Base-by-base conservation (phyloP, 371 early-diverging fungal species). In the Mortierella sp. region DNA sequence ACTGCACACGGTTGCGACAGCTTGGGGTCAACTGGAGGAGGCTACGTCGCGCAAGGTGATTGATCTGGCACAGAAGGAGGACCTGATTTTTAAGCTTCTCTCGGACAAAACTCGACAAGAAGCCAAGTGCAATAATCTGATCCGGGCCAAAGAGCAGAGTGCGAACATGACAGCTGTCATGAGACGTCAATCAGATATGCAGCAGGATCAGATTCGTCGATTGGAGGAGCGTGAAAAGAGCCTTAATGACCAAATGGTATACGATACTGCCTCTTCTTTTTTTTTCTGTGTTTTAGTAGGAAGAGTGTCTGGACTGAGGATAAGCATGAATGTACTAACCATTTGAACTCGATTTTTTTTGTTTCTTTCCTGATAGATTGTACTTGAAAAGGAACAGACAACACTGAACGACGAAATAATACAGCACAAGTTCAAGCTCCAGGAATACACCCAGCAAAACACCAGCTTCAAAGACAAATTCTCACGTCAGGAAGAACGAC, bases 191-290 rank as follows among this genome's bases (percentile, higher is more conserved):
- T 89, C 88, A 21, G 92, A 93, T 53, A 93, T 91, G 83, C 95
- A 94, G 75, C 77, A 93, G 72, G 95, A 92, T 60, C 88, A 89
- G 68, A 92, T 94, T 56, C 87, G 89, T 57, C 87, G 85, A 26
- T 68, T 91, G n/a, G 93, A 94, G 61, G 94, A 94, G 48, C 86
- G 87, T 48, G 95, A 94, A 66, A 89, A 90, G 69, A 82, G 81
- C 37, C 72, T 93, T 25, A 81, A 83, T 19, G 84, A 79, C 51
- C 93, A 94, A 82, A 72, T 93, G 70, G 90, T 84, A 79, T 66
- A 14, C 50, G 28, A 18, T 28, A 25, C 18, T 11, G 2, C 11
- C 15, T 4, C n/a, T 29, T 19, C 28, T 62, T 37, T 21, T 46
- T 19, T 16, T 48, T 48, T 28, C 7, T 29, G 26, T 19, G n/a